Conservation (phyloP, 2,329 filamentous ascomycete genomes). For the Aspergillus pseudoterreus region DNA sequence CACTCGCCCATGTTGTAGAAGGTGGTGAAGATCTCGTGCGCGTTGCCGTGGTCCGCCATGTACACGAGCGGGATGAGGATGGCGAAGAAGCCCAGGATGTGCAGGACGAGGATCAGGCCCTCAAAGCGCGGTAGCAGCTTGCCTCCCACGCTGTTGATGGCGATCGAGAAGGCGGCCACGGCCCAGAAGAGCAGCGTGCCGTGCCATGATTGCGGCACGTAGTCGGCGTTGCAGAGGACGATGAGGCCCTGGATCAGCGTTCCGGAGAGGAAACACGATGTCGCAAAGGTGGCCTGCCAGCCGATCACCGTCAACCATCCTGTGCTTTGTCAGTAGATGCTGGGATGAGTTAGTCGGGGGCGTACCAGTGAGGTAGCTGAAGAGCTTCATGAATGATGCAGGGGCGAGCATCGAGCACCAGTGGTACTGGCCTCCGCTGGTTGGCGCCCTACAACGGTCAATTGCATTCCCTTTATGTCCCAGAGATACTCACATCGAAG, state of each 20-base stretch:
- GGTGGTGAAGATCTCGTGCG: constrained; percentile 44
- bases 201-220: constrained; percentile 45
- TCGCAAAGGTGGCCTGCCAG: constrained; percentile 44
- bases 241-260: constrained; percentile 36
- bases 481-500: constrained; percentile 25
- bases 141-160: constrained; percentile 44
- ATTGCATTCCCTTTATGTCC: neutral
- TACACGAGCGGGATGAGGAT: constrained; percentile 48
- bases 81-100: constrained; percentile 52
- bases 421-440: constrained; percentile 38
- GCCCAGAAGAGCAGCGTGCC: constrained; percentile 48
- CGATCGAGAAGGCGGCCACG: constrained; percentile 34
- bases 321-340: constrained; percentile 18
- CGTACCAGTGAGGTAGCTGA: constrained; percentile 38
- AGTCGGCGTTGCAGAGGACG: constrained; percentile 34
- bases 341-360: neutral
- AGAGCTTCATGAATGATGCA: constrained; percentile 26
- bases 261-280: constrained; percentile 30
- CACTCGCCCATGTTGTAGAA: constrained; percentile 48
- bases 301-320: constrained; percentile 42
- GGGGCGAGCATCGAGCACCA: constrained; percentile 42
- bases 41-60: constrained; percentile 39
- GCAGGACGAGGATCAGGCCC: constrained; percentile 46
- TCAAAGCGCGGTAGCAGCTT: constrained; percentile 47
- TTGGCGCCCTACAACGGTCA: constrained; percentile 24